These are phyloP conservation scores for Scheffersomyces cryptocercus DNA, from an alignment of 1,139 yeast genomes.

Conservation along the genomic window DNA sequence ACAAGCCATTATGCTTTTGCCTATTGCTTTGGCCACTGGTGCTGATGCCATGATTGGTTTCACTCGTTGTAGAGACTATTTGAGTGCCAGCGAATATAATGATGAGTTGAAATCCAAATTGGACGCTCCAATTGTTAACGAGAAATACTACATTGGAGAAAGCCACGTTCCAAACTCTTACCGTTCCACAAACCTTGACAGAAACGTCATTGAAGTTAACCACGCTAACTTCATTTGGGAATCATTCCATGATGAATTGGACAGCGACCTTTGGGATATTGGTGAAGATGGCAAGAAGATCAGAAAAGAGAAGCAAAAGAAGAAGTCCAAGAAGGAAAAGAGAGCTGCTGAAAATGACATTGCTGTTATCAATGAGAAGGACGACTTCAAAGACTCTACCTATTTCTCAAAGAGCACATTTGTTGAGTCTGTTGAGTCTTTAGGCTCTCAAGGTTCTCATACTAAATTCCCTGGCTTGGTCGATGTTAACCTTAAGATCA, in stretches of 20 bases:
- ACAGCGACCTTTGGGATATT: constrained; percentile 27
- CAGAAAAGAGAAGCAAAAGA: constrained; percentile 14
- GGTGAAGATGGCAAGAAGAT: constrained; percentile 15
- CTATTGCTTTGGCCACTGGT: constrained; percentile 54
- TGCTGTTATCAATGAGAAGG: constrained; percentile 7
- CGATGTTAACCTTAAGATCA: constrained; percentile 29
- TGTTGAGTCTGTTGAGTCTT: constrained; percentile 10
- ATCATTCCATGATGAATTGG: constrained; percentile 29
- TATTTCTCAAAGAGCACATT: constrained; percentile 10
- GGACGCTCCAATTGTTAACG: constrained; percentile 7
- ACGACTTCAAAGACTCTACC: constrained; percentile 3
- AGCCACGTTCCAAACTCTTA: neutral
- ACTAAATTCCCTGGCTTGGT: constrained; percentile 30
- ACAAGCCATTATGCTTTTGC: constrained; percentile 52
- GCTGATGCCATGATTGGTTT: constrained; percentile 58
- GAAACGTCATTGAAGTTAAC: constrained; percentile 24
- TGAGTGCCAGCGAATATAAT: constrained; percentile 39
- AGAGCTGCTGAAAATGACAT: neutral
- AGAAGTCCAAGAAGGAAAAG: constrained; percentile 11
- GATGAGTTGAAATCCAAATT: constrained; percentile 23
- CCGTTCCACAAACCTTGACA: constrained; percentile 1
- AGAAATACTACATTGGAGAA: constrained; percentile 20
- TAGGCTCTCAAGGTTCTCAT: constrained; percentile 1
- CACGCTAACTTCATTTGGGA: constrained; percentile 42
- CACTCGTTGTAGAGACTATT: constrained; percentile 44